phyloP scores from a whole-genome alignment of 2,329 filamentous ascomycete species.

The Lachnellula arida region DNA sequence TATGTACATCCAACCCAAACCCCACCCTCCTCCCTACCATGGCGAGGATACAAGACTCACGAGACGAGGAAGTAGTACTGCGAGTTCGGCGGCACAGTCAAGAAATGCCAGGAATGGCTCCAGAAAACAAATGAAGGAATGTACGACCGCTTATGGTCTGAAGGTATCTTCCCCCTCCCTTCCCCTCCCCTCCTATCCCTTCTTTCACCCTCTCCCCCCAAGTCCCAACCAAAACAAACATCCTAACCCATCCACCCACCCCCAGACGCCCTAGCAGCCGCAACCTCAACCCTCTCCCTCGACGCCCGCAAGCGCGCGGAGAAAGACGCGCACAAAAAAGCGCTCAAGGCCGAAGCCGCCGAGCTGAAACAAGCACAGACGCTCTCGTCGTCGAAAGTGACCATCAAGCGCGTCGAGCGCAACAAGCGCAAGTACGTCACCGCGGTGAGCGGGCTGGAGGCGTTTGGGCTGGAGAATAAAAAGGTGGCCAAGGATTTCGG shows the following conservation, averaged over 20 bases:
- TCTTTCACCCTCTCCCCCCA: neutral
- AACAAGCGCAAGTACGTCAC: constrained; percentile 98
- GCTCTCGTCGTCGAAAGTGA: constrained; percentile 75
- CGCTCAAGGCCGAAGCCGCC: constrained; percentile 83
- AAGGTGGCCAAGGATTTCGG: constrained; percentile 95
- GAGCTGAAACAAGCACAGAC: constrained; percentile 76
- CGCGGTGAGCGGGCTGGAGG: constrained; percentile 82
- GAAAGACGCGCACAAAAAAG: constrained; percentile 96
- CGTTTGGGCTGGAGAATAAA: constrained; percentile 88
- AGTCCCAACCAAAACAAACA: neutral
- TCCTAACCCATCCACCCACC: neutral
- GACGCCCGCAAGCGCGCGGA: constrained; percentile 91
- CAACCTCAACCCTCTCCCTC: constrained; percentile 79
- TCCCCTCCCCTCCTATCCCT: neutral
- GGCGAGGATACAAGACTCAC: constrained; percentile 11
- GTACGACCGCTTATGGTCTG: constrained; percentile 78
- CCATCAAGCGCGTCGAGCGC: constrained; percentile 94
- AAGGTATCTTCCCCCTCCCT: constrained; percentile 51
- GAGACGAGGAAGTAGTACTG: constrained; percentile 67
- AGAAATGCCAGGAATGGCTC: constrained; percentile 97
- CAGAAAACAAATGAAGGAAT: constrained; percentile 66
- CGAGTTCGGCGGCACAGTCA: constrained; percentile 93
- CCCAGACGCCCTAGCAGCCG: constrained; percentile 75
- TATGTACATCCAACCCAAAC: constrained; percentile 33
- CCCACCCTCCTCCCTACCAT: neutral